Percentiles rank a stretch among this genome's conserved stretches.
Evolutionary conservation across 768 basidiomycete genomes (phyloP).

Genomic region (Pisolithus sp.): DNA sequence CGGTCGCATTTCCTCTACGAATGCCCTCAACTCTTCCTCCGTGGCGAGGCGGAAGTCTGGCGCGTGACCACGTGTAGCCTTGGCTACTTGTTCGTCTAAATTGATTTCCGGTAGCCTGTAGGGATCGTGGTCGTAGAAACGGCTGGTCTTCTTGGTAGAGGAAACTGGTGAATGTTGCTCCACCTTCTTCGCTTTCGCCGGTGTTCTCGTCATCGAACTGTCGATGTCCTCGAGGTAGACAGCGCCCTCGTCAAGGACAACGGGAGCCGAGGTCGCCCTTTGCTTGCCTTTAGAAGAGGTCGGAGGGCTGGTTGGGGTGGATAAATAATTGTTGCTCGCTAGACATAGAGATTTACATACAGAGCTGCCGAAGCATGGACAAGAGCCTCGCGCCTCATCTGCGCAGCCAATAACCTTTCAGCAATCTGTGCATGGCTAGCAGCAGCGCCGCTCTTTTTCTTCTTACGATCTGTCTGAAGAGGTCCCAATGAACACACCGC

Average conservation of each 20-base stretch:
- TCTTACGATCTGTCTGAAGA: constrained; percentile 73
- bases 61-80: constrained; percentile 50
- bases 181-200: constrained; percentile 24
- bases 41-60: constrained; percentile 94
- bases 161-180: constrained; percentile 37
- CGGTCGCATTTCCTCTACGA: constrained; percentile 94
- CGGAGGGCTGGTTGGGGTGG: constrained; percentile 12
- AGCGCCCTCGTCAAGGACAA: constrained; percentile 59
- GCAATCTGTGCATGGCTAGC: constrained; percentile 82
- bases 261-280: constrained; percentile 39
- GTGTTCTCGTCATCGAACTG: constrained; percentile 46
- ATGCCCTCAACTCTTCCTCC: constrained; percentile 86
- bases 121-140: constrained; percentile 79
- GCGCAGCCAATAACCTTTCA: constrained; percentile 87
- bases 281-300: constrained; percentile 38
- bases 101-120: constrained; percentile 87
- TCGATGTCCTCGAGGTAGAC: constrained; percentile 89
- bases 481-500: constrained; percentile 2
- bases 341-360: constrained; percentile 30
- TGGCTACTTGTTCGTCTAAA: constrained; percentile 54
- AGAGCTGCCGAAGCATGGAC: constrained; percentile 44
- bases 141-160: constrained; percentile 48
- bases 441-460: constrained; percentile 87
- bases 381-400: constrained; percentile 84
- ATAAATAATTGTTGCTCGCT: not conserved